Evolutionary conservation across 352 stramenopile species (phyloP).

Genomic region (Thalassiosira mediterranea): DNA sequence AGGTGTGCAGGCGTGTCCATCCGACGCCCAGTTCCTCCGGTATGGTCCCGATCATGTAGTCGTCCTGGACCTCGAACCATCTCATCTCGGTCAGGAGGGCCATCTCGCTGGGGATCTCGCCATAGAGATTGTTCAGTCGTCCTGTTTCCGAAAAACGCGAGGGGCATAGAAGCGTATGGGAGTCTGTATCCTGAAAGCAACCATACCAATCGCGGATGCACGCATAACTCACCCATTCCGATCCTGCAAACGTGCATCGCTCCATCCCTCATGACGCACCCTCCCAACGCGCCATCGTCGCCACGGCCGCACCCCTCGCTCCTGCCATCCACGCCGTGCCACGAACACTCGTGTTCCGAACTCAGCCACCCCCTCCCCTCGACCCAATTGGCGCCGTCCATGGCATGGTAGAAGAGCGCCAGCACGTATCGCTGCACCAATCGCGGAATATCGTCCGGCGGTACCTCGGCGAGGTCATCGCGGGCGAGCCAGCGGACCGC

Average conservation of each 20-base stretch:
- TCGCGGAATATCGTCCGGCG: constrained; percentile 20
- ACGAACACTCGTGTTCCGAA: constrained; percentile 43
- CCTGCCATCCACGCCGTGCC: constrained; percentile 49
- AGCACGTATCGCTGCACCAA: constrained; percentile 67
- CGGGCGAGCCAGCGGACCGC: constrained; percentile 57
- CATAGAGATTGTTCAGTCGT: constrained; percentile 44
- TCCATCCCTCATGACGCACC: constrained; percentile 32
- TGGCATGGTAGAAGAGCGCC: constrained; percentile 67
- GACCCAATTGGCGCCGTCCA: constrained; percentile 56
- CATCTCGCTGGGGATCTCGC: constrained; percentile 48
- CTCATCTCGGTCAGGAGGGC: constrained; percentile 47
- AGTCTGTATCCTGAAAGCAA: constrained; percentile 17
- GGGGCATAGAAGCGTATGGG: constrained; percentile 30
- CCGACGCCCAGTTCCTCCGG: constrained; percentile 33
- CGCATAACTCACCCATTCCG: constrained; percentile 35
- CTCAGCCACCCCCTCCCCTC: constrained; percentile 53
- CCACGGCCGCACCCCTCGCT: constrained; percentile 30
- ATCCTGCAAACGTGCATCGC: constrained; percentile 51
- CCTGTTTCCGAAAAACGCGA: constrained; percentile 19
- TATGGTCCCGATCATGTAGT: constrained; percentile 45
- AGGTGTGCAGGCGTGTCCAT: constrained; percentile 43
- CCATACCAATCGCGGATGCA: too few species aligned
- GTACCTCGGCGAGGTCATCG: constrained; percentile 30
- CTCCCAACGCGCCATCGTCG: constrained; percentile 36
- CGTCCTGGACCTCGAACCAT: constrained; percentile 48